Conservation (phyloP, 441 rosid genomes). For the Macaranga tanarius region DNA sequence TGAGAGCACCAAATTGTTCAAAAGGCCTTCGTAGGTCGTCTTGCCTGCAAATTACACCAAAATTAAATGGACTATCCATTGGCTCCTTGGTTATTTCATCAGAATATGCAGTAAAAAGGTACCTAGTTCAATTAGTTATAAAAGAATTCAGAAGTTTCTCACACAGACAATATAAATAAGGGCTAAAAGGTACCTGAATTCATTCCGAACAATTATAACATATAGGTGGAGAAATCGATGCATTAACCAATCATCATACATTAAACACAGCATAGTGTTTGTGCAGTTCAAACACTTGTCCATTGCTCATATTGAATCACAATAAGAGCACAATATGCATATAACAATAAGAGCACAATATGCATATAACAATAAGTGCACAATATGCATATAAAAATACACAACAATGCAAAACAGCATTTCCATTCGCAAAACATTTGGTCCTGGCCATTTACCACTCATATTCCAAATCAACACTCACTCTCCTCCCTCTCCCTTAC, state of each 20-base stretch:
- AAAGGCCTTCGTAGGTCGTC: conserved; percentile 85
- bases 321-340: neutral
- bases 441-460: neutral
- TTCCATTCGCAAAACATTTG: no score
- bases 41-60: conserved; percentile 50
- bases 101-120: neutral
- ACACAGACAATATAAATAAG: neutral
- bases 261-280: neutral
- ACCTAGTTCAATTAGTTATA: no score
- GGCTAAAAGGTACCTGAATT: neutral
- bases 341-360: neutral
- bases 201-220: neutral
- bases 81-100: neutral
- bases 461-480: neutral
- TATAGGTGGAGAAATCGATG: neutral
- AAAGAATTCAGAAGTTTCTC: neutral
- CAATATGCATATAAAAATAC: no score
- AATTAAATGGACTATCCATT: neutral
- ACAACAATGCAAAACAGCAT: no score
- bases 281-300: neutral
- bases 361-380: neutral
- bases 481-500: neutral
- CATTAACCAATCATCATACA: neutral
- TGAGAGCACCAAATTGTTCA: conserved; percentile 80
- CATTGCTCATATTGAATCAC: neutral